Base-by-base conservation (phyloP, 2,329 filamentous ascomycete genomes). In the Trichophyton mentagrophytes region DNA sequence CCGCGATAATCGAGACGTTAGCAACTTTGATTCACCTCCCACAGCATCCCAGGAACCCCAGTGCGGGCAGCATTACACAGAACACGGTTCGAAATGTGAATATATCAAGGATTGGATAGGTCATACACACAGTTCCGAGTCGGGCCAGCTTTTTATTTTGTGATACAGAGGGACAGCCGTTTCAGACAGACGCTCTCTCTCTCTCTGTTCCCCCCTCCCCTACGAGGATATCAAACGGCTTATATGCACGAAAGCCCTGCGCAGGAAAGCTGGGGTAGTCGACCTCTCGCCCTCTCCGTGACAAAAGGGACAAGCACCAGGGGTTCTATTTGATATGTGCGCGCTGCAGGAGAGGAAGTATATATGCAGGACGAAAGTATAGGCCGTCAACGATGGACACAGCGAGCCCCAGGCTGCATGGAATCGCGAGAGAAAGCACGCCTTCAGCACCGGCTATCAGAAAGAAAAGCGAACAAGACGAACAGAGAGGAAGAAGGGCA, bases 381-480 rank as follows among this genome's bases (percentile, higher is more conserved):
- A 58, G 42, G 59, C 55, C 47, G 53, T 42, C 38, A 59, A 58
- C 30, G 57, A 58, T 57, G 42, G 44, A 61, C 58, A 61, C 55
- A 30, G 59, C 58, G 60, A 63, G 63, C 63, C 63, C 63, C 63
- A 61, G 63, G 62, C 63, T 63, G 59, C 61, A 59, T 57, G 57
- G 58, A 22, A 60, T 49, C 58, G 53, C 56, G 59, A 56, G 61
- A 63, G 27, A 30, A 38, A 36, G 60, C 56, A 58, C 60, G 59
- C 62, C 63, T 60, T 46, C 51, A 60, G 40, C 57, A 60, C 61
- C 59, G 47, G 60, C 63, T 65, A 62, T 61, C 61, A 55, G 42
- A 44, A 44, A 57, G 38, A 3, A 57, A 44, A 57, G 17, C 15
- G 44, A 57, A 36, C 8, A 51, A 55, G 15, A 55, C 15, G 38